phyloP scores from a whole-genome alignment of 345 rosid genomes.

The Brassica rapa region DNA sequence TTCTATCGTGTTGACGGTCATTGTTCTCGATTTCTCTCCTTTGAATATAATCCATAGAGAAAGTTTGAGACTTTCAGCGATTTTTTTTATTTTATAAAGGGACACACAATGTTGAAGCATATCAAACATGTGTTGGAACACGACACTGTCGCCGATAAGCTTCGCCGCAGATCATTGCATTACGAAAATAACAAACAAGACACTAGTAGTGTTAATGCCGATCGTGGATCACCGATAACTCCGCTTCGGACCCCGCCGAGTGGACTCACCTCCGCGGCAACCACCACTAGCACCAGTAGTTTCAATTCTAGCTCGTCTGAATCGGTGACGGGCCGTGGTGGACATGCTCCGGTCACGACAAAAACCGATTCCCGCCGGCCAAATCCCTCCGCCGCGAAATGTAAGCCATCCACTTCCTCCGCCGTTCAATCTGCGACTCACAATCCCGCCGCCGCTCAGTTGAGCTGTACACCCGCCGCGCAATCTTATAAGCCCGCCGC shows the following conservation, averaged over 20 bases:
- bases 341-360: slow-evolving; percentile 27
- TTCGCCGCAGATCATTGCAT: not conserved
- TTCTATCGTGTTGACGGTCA: slow-evolving; percentile 19
- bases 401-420: not conserved
- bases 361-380: slow-evolving; percentile 42
- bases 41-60: not conserved
- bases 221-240: slow-evolving; percentile 90
- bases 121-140: not conserved
- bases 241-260: slow-evolving; percentile 63
- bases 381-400: slow-evolving; percentile 8
- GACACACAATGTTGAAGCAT: not conserved
- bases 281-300: slow-evolving; percentile 51
- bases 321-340: slow-evolving; percentile 61
- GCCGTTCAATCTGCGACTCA: not conserved
- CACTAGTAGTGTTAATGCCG: not conserved
- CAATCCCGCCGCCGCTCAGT: not conserved
- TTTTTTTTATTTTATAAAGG: not conserved
- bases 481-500: not conserved
- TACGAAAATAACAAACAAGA: not conserved
- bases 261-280: slow-evolving; percentile 36
- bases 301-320: slow-evolving; percentile 83
- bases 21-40: slow-evolving; percentile 8
- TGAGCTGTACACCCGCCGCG: not conserved
- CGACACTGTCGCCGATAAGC: not conserved
- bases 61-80: not conserved